These are phyloP conservation scores for Fabrea salina DNA, from an alignment of 169 alveolate genomes.

Conservation along the genomic window DNA sequence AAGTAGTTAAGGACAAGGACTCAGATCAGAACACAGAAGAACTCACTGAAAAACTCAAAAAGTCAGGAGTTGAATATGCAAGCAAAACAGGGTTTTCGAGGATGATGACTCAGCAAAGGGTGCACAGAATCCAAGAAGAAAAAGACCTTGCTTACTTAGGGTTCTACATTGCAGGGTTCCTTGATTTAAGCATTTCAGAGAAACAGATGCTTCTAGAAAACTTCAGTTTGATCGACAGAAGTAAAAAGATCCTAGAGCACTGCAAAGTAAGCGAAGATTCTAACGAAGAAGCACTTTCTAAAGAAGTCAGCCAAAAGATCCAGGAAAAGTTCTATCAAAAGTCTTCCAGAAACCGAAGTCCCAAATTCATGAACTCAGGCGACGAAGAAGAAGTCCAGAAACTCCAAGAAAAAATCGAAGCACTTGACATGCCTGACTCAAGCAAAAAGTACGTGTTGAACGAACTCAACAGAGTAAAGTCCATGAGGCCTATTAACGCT, in stretches of 20 bases:
- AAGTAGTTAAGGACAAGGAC: neutral
- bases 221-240: neutral
- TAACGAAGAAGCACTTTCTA: neutral
- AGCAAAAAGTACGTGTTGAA: neutral
- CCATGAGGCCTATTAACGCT: conserved; percentile 39
- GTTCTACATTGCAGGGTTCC: neutral
- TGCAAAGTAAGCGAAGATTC: neutral
- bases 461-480: conserved; percentile 49
- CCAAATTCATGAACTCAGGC: neutral
- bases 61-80: neutral
- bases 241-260: neutral
- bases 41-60: neutral
- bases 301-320: conserved; percentile 2
- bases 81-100: too few species aligned
- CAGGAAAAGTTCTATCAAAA: neutral
- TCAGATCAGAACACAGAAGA: too few species aligned
- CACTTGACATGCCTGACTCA: neutral
- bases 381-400: neutral
- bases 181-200: neutral
- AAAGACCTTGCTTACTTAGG: neutral
- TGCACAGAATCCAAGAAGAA: neutral
- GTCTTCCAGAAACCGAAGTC: too few species aligned
- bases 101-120: too few species aligned
- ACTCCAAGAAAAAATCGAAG: neutral
- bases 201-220: conserved; percentile 7